Evolutionary conservation across 202 grass and related monocot species (phyloP).

Genomic region (Carex arenaria): DNA sequence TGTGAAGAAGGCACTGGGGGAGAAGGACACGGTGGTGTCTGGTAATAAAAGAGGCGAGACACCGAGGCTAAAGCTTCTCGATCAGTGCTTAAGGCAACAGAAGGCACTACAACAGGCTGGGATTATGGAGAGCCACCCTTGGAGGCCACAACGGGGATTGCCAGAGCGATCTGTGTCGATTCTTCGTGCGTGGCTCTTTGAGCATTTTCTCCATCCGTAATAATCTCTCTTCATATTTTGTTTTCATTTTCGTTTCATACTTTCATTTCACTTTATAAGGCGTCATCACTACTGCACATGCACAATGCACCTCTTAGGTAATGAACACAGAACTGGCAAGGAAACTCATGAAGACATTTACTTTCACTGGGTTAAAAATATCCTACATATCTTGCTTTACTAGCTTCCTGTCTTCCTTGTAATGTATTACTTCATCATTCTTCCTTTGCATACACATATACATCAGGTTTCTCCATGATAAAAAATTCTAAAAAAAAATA

Average conservation of each 20-base stretch:
- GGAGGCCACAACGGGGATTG: constrained; percentile 78
- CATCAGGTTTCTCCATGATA: neutral
- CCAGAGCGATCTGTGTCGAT: constrained; percentile 81
- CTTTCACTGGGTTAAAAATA: neutral
- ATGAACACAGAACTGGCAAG: neutral
- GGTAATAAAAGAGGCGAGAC: constrained; percentile 61
- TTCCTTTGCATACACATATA: neutral
- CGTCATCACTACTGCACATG: constrained; percentile 21
- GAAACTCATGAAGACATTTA: neutral
- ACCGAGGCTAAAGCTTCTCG: constrained; percentile 61
- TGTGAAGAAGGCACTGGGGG: constrained; percentile 52
- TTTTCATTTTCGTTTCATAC: neutral
- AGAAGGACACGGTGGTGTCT: constrained; percentile 46
- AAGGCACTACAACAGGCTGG: constrained; percentile 50
- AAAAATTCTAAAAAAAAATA: neutral
- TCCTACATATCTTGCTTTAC: neutral
- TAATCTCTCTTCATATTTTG: neutral
- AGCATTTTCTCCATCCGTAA: constrained; percentile 97
- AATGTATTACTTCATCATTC: neutral
- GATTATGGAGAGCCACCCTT: constrained; percentile 68
- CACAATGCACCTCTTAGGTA: constrained; percentile 5
- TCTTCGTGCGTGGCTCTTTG: constrained; percentile 90
- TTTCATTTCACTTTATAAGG: neutral
- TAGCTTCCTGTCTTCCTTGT: neutral
- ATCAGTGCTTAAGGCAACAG: constrained; percentile 86